phyloP scores from a whole-genome alignment of 1,284 basidiomycete species.

The Vanrija humicola region DNA sequence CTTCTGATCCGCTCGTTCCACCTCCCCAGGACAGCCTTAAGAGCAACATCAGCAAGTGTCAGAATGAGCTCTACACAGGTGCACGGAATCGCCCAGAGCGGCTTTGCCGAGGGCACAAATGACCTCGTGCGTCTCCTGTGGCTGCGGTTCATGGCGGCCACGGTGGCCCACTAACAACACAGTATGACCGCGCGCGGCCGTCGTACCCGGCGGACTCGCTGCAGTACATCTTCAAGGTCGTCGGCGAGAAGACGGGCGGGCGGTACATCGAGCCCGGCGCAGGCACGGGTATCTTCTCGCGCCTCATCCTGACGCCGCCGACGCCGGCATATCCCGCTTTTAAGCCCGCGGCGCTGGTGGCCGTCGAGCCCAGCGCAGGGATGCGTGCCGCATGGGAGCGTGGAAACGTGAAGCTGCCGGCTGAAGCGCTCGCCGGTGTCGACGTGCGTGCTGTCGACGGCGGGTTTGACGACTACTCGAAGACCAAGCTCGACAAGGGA shows the following conservation, averaged over 20 bases:
- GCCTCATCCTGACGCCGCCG: constrained; percentile 44
- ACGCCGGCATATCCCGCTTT: constrained; percentile 34
- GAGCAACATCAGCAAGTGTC: background rate
- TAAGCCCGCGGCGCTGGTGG: constrained; percentile 35
- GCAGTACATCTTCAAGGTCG: constrained; percentile 25
- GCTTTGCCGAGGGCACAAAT: constrained; percentile 47
- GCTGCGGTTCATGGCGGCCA: background rate
- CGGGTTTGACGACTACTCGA: constrained; percentile 45
- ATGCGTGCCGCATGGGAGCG: constrained; percentile 46
- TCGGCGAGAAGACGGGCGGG: background rate
- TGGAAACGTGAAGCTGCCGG: constrained; percentile 14
- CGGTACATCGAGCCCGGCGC: constrained; percentile 38
- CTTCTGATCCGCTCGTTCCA: too few relatives aligned
- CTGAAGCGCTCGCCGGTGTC: constrained; percentile 1
- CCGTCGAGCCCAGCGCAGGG: constrained; percentile 49
- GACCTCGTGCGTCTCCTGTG: constrained; percentile 32
- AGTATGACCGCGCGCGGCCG: constrained; percentile 50
- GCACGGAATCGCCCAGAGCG: constrained; percentile 37
- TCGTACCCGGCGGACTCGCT: constrained; percentile 46
- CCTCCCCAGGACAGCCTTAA: background rate
- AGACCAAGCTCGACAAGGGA: constrained; percentile 23
- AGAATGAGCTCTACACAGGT: constrained; percentile 7
- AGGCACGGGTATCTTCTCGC: constrained; percentile 51
- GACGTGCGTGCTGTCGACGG: constrained; percentile 35
- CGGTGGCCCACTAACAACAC: background rate